Evolutionary conservation across 2,329 filamentous ascomycete genomes (phyloP).

Genomic region (Cercospora canescens): DNA sequence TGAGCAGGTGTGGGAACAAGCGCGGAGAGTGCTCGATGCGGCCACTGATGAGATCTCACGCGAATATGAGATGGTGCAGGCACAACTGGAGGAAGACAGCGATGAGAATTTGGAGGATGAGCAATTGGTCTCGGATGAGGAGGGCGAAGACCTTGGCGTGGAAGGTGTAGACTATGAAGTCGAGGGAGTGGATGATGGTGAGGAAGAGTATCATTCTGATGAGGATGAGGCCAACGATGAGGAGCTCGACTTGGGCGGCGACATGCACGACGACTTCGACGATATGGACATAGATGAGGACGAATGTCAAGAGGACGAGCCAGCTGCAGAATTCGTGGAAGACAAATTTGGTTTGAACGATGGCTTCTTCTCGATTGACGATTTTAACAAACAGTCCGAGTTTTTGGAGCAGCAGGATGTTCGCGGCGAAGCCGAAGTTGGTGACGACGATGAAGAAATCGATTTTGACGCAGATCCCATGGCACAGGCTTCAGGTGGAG

Average conservation of each 20-base stretch:
- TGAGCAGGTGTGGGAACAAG: slow-evolving; percentile 92
- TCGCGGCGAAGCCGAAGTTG: slow-evolving; percentile 72
- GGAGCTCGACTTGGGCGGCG: slow-evolving; percentile 39
- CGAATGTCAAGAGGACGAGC: slow-evolving; percentile 47
- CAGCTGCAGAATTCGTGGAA: slow-evolving; percentile 60
- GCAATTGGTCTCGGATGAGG: slow-evolving; percentile 25
- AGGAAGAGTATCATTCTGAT: slow-evolving; percentile 34
- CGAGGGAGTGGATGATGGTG: slow-evolving; percentile 37
- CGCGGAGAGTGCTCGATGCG: slow-evolving; percentile 75
- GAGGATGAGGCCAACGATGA: slow-evolving; percentile 42
- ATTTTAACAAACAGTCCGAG: slow-evolving; percentile 93
- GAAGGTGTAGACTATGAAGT: slow-evolving; percentile 39
- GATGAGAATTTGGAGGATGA: slow-evolving; percentile 30
- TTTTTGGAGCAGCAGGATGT: slow-evolving; percentile 85
- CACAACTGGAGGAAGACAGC: slow-evolving; percentile 11
- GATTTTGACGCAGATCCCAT: slow-evolving; percentile 85
- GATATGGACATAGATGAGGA: slow-evolving; percentile 41
- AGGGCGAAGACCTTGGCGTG: slow-evolving; percentile 35
- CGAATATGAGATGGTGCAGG: slow-evolving; percentile 40
- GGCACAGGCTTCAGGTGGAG: slow-evolving; percentile 36
- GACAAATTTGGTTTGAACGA: slow-evolving; percentile 90
- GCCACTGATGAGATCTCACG: slow-evolving; percentile 56
- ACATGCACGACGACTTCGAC: slow-evolving; percentile 31
- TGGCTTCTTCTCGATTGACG: slow-evolving; percentile 95
- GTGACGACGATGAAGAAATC: slow-evolving; percentile 78